phyloP scores from a whole-genome alignment of 2,329 filamentous ascomycete genomes.

The Thelonectria blattea region DNA sequence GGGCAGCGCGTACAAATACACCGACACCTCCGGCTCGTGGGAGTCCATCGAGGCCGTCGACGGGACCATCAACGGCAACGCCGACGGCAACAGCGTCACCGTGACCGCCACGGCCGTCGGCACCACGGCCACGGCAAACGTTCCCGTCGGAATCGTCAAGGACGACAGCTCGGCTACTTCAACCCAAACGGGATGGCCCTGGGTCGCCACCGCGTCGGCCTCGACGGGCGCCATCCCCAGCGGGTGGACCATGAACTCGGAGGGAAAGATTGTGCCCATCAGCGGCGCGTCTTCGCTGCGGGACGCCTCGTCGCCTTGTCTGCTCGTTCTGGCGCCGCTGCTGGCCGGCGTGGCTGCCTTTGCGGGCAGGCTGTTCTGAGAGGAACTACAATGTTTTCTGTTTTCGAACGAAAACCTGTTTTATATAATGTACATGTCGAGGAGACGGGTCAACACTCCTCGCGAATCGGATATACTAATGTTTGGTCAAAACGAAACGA shows the following conservation, averaged over 20 bases:
- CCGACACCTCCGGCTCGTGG: constrained; percentile 79
- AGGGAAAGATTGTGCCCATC: constrained; percentile 77
- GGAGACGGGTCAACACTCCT: constrained; percentile 4
- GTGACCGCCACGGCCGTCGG: constrained; percentile 65
- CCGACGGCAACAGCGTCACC: constrained; percentile 57
- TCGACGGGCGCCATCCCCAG: constrained; percentile 68
- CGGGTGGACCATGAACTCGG: constrained; percentile 80
- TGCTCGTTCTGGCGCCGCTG: constrained; percentile 37
- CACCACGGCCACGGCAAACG: constrained; percentile 67
- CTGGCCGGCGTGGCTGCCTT: constrained; percentile 36
- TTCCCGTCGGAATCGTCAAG: constrained; percentile 69
- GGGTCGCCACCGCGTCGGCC: constrained; percentile 63
- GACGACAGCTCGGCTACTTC: constrained; percentile 59
- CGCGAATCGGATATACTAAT: not conserved
- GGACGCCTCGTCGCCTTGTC: constrained; percentile 25
- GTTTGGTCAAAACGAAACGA: not conserved
- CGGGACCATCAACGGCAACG: constrained; percentile 75
- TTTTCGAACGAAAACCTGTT: not conserved
- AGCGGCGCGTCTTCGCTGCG: constrained; percentile 48
- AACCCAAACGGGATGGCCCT: constrained; percentile 71
- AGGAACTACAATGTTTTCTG: constrained; percentile 6
- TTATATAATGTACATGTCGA: constrained; percentile 16
- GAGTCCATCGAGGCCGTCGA: constrained; percentile 81
- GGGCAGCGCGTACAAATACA: constrained; percentile 82
- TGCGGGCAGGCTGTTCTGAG: constrained; percentile 31